Base-by-base conservation (phyloP, 805 yeast genomes). In the Monosporozyma siamensis region DNA sequence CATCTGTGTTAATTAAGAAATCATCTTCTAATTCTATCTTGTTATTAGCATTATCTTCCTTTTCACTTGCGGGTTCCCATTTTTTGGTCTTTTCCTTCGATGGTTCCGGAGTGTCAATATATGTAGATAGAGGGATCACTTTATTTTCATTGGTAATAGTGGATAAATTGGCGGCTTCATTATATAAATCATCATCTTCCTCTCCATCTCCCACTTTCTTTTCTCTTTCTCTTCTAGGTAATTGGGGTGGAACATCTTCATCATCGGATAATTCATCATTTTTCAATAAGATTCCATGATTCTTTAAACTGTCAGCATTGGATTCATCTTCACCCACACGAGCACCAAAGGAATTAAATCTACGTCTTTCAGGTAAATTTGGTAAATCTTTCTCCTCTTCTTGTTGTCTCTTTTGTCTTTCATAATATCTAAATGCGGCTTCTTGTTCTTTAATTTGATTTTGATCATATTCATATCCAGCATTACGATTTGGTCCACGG, bases 271-370 rank as follows among this genome's bases (percentile, higher is more conserved):
- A 53, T 47, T 59, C 56, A 29, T 62, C 63, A 32, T 44, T 41
- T n/a, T 43, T 53, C 37, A 61, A 40, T 2, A 57, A 45, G 18
- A 61, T 58, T 4, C 65, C 65, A 40, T 58, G 63, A 41, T 45
- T 56, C 41, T 59, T 57, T 30, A 57, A 40, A n/a, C 50, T 53
- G 27, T 51, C 63, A 44, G 52, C 52, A 26, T 50, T 63, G 2
- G 27, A 12, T 25, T 36, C 21, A 20, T 25, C 21, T 44, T 52
- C 65, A 22, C 50, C 64, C 12, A 41, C 54, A 47, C 45, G 53
- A 24, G 54, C 65, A 29, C 59, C 67, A 52, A 54, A 61, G 4
- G 64, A 55, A 51, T 59, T 55, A 47, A 59, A 56, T 46, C 63
- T 49, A 39, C 52, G 50, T 44, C 50, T 48, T 32, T 54, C 61